Base-by-base conservation (phyloP, 306 rosid species). In the Citrullus amarus region DNA sequence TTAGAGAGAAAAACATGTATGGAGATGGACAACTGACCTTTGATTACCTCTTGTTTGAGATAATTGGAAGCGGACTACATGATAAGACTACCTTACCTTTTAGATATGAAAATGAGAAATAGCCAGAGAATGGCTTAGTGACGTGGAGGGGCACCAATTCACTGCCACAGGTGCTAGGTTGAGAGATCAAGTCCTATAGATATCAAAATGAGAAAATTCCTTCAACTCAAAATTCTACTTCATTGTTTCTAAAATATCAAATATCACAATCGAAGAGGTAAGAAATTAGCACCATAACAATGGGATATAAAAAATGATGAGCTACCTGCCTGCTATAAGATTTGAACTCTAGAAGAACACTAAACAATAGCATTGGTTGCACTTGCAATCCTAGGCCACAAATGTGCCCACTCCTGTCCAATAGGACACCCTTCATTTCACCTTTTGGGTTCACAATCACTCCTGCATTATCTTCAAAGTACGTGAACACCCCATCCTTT, bases 401-500 rank as follows among this genome's bases (percentile, higher is more conserved):
- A 66, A 80, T 82, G 87, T 15, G 87, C 86, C 41, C 89, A 84
- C 61, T 86, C 87, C 70, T 86, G 80, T 43, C 86, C 81, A 46
- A 84, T 84, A 32, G 87, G 86, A 28, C 87, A 25, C 28, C 28
- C 28, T 25, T 25, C 28, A 25, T 25, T 25, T 25, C 28, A 25
- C 28, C 28, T 25, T 25, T 25, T 25, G 28, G 28, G 28, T 25
- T 25, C 28, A 25, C 28, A 25, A 25, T 25, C 28, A 25, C 28
- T 25, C 28, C 28, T 34, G 84, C 84, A 76, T 15, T 13, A 91
- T 90, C 95, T 86, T 88, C 90, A 38, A 92, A 88, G 80, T 86
- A 90, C 87, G 86, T 90, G 86, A 57, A 90, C 54, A 87, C 90
- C 3, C 89, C 89, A 36, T 90, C 93, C 91, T 90, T 92, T 87